phyloP scores from a whole-genome alignment of 805 yeast species.

The Yarrowia sp. region DNA sequence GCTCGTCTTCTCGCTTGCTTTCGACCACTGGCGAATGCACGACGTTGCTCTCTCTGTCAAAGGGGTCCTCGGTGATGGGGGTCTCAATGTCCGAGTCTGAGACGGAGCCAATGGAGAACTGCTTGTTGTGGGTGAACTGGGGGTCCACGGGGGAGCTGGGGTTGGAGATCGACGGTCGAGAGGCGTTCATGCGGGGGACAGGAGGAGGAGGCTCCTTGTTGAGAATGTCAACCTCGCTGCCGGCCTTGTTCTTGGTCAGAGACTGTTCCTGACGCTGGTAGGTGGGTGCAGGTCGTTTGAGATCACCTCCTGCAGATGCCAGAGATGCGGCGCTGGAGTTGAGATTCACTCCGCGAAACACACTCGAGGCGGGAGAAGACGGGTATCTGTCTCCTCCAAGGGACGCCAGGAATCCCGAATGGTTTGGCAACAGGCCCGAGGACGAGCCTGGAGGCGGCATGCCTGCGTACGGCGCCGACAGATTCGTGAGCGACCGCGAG shows the following conservation, averaged over 20 bases:
- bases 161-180: conserved; percentile 10
- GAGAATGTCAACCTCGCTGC: neutral
- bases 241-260: neutral
- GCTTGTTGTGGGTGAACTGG: neutral
- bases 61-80: conserved; percentile 8
- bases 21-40: neutral
- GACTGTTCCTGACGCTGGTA: conserved; percentile 13
- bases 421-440: conserved; percentile 3
- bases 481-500: conserved; percentile 31
- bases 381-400: conserved; percentile 34
- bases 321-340: conserved; percentile 14
- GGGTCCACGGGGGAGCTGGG: conserved; percentile 15
- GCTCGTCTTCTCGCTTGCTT: neutral
- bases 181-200: conserved; percentile 5
- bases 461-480: conserved; percentile 4
- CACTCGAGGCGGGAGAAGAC: conserved; percentile 27
- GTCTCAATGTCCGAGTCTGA: conserved; percentile 3
- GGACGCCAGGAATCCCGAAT: conserved; percentile 28
- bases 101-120: conserved; percentile 17
- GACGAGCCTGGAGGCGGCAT: conserved; percentile 17
- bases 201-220: neutral
- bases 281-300: conserved; percentile 4
- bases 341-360: neutral
- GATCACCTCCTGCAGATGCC: conserved; percentile 1
- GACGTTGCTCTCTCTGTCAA: conserved; percentile 21